Percentiles rank a stretch among this genome's conserved stretches.
These are phyloP conservation scores for peach (Prunus persica) DNA, from an alignment of 306 rosid genomes.

Conservation along the genomic window Prunus_persica_NCBIv2 NC_034011.1:25104001-25104500, in stretches of 20 bases:
- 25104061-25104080: not conserved
- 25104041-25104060: not conserved
- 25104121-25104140: conserved; percentile 23
- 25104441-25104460: conserved; percentile 47
- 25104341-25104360: conserved; percentile 46
- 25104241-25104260: conserved; percentile 45
- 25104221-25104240: conserved; percentile 45
- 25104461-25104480: conserved; percentile 45
- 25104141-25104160: conserved; percentile 35
- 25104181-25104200: not conserved
- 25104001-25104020: not conserved
- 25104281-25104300: conserved; percentile 48
- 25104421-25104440: conserved; percentile 47
- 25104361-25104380: conserved; percentile 47
- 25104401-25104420: conserved; percentile 44
- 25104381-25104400: conserved; percentile 46
- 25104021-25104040: too few relatives aligned
- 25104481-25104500: conserved; percentile 49
- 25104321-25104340: conserved; percentile 54
- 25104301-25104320: conserved; percentile 48
- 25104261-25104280: conserved; percentile 48
- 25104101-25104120: too few relatives aligned
- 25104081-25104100: not conserved
- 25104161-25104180: not conserved
- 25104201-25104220: conserved; percentile 34